Base-by-base conservation (phyloP, 2,329 filamentous ascomycete genomes). In the Davidsoniella virescens region DNA sequence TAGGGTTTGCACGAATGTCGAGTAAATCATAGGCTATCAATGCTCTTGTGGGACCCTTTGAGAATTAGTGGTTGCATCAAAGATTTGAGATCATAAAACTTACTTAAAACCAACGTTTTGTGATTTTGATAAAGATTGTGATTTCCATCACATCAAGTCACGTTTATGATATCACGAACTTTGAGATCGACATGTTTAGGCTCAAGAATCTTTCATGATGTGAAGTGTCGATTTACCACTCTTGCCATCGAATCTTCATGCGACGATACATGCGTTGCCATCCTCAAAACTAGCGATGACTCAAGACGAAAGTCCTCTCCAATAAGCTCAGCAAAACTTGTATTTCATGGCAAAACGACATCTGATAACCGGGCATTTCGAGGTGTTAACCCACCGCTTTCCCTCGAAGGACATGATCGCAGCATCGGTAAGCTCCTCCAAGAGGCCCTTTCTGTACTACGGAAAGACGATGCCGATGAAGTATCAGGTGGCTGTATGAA, bases 251-350 rank as follows among this genome's bases (percentile, higher is more conserved):
- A 92, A 63, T 83, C 82, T 8, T 87, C 83, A 2, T 92, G 90
- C 71, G 90, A 96, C 66, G 90, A 96, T 67, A 94, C 88, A 1
- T 88, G 84, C 52, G 87, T 95, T 17, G 83, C 90, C 26, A 66
- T 96, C 44, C 71, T 95, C 38, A 78, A 57, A 58, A 64, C 26
- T 55, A 56, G 47, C 29, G 44, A 41, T 33, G 50, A 16, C 8
- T 4, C 9, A 20, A 12, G 29, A 33, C 29, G 4, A 33, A 12
- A 10, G 1, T 29, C 47, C 6, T 37, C 25, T 37, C 37, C 38
- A 36, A 36, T 41, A 18, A 20, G 12, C 48, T 50, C 63, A 44
- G 77, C 82, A 8, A 69, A 66, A 5, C 71, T 94, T 2, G 78
- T 83, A 57, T 93, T 87, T 68, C 81, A 94, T 62, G 72, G 82